phyloP scores from a whole-genome alignment of 2,329 filamentous ascomycete species.

The Capronia epimyces region DNA sequence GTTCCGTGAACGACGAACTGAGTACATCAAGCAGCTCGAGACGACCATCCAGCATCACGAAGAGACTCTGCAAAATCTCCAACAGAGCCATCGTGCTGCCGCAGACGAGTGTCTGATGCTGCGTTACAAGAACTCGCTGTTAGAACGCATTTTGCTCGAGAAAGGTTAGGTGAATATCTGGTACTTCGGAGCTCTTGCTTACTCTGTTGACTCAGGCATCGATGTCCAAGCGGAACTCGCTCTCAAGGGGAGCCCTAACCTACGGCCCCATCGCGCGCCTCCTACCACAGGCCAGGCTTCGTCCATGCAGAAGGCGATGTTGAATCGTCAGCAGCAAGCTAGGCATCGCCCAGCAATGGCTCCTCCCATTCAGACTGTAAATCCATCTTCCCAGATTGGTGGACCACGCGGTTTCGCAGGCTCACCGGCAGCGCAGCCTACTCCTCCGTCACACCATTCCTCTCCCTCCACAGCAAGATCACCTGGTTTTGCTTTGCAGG shows the following conservation, averaged over 20 bases:
- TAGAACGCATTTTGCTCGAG: conserved; percentile 91
- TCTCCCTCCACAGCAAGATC: conserved; percentile 61
- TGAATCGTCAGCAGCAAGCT: conserved; percentile 60
- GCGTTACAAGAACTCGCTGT: conserved; percentile 93
- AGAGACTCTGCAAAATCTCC: conserved; percentile 83
- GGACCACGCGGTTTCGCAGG: conserved; percentile 24
- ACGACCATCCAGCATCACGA: conserved; percentile 96
- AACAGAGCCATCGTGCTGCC: conserved; percentile 88
- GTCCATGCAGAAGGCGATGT: conserved; percentile 71
- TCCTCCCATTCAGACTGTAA: conserved; percentile 30
- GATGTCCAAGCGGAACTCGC: conserved; percentile 95
- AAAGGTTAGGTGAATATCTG: conserved; percentile 60
- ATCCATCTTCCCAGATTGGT: conserved; percentile 36
- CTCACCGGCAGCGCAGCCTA: conserved; percentile 54
- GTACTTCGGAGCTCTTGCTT: neutral
- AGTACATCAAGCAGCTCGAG: conserved; percentile 99
- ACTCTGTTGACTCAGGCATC: conserved; percentile 57
- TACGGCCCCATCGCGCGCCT: conserved; percentile 54
- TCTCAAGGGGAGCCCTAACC: conserved; percentile 80
- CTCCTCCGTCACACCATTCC: conserved; percentile 70
- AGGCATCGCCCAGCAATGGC: conserved; percentile 34
- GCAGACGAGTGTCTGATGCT: conserved; percentile 98
- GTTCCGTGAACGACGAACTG: conserved; percentile 90
- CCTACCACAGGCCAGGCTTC: conserved; percentile 64
- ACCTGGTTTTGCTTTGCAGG: conserved; percentile 56